phyloP scores from a whole-genome alignment of 2,329 filamentous ascomycete species.

The Claviceps quebecensis region DNA sequence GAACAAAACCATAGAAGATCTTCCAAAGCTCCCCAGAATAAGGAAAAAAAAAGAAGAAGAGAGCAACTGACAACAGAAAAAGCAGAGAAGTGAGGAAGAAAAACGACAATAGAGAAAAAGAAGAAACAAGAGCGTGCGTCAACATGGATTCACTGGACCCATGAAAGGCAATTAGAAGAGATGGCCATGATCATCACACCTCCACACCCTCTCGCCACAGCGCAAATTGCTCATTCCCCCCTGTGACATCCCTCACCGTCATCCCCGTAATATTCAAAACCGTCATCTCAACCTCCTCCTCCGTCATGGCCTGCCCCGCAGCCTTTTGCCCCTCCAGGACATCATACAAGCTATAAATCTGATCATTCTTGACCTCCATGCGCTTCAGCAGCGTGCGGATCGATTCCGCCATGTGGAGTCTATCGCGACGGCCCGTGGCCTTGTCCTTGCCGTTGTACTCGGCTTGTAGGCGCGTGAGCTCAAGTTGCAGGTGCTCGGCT shows the following conservation, averaged over 20 bases:
- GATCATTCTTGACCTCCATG: constrained; percentile 60
- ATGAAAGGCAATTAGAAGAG: too few relatives aligned
- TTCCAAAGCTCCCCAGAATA: too few relatives aligned
- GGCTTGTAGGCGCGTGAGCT: constrained; percentile 47
- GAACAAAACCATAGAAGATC: background rate
- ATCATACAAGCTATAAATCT: constrained; percentile 73
- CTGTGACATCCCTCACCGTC: constrained; percentile 27
- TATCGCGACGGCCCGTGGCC: constrained; percentile 48
- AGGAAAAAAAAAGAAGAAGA: background rate
- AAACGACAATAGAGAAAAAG: background rate
- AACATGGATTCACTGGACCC: background rate
- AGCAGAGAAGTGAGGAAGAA: background rate
- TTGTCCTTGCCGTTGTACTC: constrained; percentile 55
- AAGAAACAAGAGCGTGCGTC: background rate
- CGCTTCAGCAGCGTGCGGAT: constrained; percentile 48
- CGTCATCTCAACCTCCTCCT: constrained; percentile 50
- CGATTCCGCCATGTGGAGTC: constrained; percentile 44
- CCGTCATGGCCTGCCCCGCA: constrained; percentile 46
- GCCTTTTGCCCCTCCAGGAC: constrained; percentile 68
- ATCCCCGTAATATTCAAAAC: constrained; percentile 39
- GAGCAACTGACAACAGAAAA: background rate
- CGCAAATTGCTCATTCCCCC: constrained; percentile 21
- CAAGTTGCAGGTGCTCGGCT: constrained; percentile 58
- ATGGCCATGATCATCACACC: background rate
- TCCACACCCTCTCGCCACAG: constrained; percentile 22